Percentiles rank a stretch among this genome's conserved stretches.
These are phyloP conservation scores for Aciculosporium take DNA, from an alignment of 2,329 filamentous ascomycete species.

Conservation along the genomic window DNA sequence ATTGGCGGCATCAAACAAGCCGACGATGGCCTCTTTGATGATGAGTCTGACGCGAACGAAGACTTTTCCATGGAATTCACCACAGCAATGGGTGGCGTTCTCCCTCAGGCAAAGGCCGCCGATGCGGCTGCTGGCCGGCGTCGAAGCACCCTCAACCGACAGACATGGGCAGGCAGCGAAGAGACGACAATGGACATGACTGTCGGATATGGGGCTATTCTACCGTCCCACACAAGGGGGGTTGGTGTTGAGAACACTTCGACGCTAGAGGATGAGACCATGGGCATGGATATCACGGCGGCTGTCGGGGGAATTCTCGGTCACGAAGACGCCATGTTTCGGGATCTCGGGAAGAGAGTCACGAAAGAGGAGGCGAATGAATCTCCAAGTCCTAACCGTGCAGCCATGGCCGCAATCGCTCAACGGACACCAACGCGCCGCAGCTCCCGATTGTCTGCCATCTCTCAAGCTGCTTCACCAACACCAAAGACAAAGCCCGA, in stretches of 20 bases:
- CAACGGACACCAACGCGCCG: constrained; percentile 11
- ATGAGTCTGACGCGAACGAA: constrained; percentile 35
- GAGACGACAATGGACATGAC: constrained; percentile 41
- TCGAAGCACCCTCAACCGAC: constrained; percentile 16
- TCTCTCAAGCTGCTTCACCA: constrained; percentile 18
- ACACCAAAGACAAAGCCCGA: constrained; percentile 21
- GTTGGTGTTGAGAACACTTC: constrained; percentile 24
- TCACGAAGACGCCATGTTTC: constrained; percentile 16
- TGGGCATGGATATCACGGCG: constrained; percentile 55
- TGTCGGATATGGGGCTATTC: constrained; percentile 39
- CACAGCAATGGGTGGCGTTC: constrained; percentile 44
- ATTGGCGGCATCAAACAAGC: constrained; percentile 52
- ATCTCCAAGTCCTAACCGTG: constrained; percentile 29
- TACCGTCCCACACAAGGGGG: constrained; percentile 16
- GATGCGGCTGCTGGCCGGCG: constrained; percentile 10
- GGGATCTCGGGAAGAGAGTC: constrained; percentile 33
- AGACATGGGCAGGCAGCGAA: constrained; percentile 16
- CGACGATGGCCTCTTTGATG: constrained; percentile 17
- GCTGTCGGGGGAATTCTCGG: constrained; percentile 48
- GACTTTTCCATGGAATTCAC: constrained; percentile 74
- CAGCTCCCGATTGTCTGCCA: constrained; percentile 6
- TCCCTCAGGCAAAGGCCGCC: constrained; percentile 20
- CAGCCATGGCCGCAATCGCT: constrained; percentile 16
- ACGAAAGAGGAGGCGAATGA: constrained; percentile 45
- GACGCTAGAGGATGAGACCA: constrained; percentile 22